These are phyloP conservation scores for Aspergillus vadensis DNA, from an alignment of 2,329 filamentous ascomycete genomes.

Conservation along the genomic window DNA sequence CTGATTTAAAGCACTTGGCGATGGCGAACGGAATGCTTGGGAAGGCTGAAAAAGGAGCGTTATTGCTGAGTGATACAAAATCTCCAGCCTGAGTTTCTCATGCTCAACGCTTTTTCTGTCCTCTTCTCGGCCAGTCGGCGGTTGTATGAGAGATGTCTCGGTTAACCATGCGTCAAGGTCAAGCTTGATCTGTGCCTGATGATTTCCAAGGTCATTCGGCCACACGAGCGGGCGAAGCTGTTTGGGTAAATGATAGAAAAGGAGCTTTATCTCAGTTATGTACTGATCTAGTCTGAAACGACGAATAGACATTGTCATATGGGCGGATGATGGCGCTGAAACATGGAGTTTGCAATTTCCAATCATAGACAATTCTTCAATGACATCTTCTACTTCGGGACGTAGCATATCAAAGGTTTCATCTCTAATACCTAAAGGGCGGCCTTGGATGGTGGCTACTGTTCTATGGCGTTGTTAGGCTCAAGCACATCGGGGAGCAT, in stretches of 20 bases:
- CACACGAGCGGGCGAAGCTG: constrained; percentile 21
- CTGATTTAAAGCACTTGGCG: constrained; percentile 28
- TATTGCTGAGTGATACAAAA: constrained; percentile 38
- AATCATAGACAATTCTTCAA: background rate
- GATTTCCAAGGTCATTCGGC: constrained; percentile 20
- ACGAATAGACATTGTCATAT: constrained; percentile 27
- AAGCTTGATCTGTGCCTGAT: constrained; percentile 23
- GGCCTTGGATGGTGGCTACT: constrained; percentile 42
- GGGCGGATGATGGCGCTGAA: constrained; percentile 11
- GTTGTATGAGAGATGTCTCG: constrained; percentile 6
- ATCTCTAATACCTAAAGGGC: constrained; percentile 41
- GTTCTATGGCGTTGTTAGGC: constrained; percentile 24
- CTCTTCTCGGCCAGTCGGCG: background rate
- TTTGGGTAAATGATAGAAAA: constrained; percentile 31
- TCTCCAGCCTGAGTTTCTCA: constrained; percentile 31
- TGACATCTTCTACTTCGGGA: constrained; percentile 18
- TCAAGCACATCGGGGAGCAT: background rate
- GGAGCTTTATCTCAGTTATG: constrained; percentile 32
- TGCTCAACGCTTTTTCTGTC: constrained; percentile 9
- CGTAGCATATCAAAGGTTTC: constrained; percentile 40
- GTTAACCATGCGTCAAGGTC: constrained; percentile 27
- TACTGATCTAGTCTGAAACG: constrained; percentile 31
- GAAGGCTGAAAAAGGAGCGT: constrained; percentile 43
- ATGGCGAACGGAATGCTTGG: constrained; percentile 35
- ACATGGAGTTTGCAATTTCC: constrained; percentile 4